Evolutionary conservation across 768 basidiomycete species (phyloP).

Genomic region (Auriscalpium orientale): DNA sequence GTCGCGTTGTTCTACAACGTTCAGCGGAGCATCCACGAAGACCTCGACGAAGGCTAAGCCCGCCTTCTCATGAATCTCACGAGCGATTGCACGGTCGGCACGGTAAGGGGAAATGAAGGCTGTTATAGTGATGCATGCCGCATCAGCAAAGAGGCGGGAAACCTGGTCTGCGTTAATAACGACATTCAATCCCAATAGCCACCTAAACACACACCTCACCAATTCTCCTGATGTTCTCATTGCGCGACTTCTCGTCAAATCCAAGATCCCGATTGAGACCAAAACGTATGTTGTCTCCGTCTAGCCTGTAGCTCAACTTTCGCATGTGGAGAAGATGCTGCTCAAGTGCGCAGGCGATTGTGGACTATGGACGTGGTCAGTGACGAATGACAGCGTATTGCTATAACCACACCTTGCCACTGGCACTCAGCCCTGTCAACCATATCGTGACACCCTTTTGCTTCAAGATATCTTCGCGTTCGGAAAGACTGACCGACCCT

Average conservation of each 20-base stretch:
- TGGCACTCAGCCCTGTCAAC: constrained; percentile 93
- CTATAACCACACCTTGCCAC: constrained; percentile 69
- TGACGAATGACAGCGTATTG: neutral
- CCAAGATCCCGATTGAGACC: constrained; percentile 96
- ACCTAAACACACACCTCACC: constrained; percentile 60
- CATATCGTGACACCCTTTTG: constrained; percentile 92
- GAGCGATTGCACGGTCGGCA: constrained; percentile 75
- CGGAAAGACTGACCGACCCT: constrained; percentile 67
- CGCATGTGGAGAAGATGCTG: constrained; percentile 85
- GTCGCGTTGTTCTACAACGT: constrained; percentile 84
- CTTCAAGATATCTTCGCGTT: constrained; percentile 58
- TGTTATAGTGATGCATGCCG: constrained; percentile 79
- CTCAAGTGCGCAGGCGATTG: constrained; percentile 94
- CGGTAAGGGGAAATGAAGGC: constrained; percentile 99
- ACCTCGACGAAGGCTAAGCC: constrained; percentile 87
- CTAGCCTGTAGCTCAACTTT: constrained; percentile 85
- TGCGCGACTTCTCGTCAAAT: constrained; percentile 85
- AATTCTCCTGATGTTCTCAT: constrained; percentile 94
- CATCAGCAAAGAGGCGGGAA: constrained; percentile 87
- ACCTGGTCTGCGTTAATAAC: constrained; percentile 46
- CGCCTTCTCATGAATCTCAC: constrained; percentile 69
- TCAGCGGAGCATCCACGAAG: constrained; percentile 86
- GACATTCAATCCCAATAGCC: too few species aligned
- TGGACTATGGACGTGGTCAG: constrained; percentile 52
- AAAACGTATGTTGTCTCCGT: constrained; percentile 94